Base-by-base conservation (phyloP, 441 rosid species). In the Euphorbia celastroides region DNA sequence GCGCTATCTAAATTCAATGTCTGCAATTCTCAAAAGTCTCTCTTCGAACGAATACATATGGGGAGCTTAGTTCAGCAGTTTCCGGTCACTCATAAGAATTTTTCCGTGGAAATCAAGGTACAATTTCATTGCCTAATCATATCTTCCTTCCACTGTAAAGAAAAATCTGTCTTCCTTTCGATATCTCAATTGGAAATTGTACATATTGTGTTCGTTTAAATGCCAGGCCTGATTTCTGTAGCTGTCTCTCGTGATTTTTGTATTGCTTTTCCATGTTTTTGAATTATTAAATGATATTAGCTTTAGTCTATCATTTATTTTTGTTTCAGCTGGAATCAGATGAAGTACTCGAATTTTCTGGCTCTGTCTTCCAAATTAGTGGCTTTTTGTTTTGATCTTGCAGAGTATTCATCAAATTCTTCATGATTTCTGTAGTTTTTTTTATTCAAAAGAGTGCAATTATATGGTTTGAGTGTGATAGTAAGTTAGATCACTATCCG, bases 41-140 rank as follows among this genome's bases (percentile, higher is more conserved):
- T 44, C n/a, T 48, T 48, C 54, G 19, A 48, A n/a, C 9, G 22
- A 44, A 17, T 2, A 12, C 20, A 30, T 46, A 70, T 70, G 64
- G 66, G 8, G 8, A 65, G 23, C 38, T 71, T 20, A 9, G 80
- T 56, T 34, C 70, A 74, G 67, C 73, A 25, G 13, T 87, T 90
- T 71, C 86, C 86, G 13, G 86, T 86, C 62, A 77, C 85, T 25
- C 74, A 69, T 60, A 84, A 68, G 74, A 78, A 77, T 28, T 17
- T 84, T 11, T 79, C 82, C 0, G 5, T 81, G 16, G 84, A 83
- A 46, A 77, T 79, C 23, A 83, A 84, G 81, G 93, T 90, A 75
- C 1, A 27, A 10, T n/a, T 36, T 14, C 78, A 17, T 72, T 79
- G 58, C 13, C 48, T 5, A 5, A 26, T 38, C 28, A 8, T 22